These are phyloP conservation scores for Jackrogersella multiformis DNA, from an alignment of 495 filamentous ascomycete genomes.

Conservation along the genomic window DNA sequence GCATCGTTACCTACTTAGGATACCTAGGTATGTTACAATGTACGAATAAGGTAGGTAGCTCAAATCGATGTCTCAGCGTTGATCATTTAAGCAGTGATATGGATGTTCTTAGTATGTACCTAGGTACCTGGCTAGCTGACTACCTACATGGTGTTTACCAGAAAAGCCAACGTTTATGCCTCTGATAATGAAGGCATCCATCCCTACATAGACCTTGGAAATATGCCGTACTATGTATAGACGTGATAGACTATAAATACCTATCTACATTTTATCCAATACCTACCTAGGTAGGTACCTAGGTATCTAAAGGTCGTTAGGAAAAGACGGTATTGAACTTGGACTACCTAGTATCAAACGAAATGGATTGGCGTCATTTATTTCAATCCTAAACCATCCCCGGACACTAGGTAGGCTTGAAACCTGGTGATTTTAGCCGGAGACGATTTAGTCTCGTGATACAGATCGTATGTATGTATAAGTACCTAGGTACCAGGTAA, in stretches of 20 bases:
- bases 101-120: too few relatives aligned
- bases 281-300: not conserved
- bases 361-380: conserved; percentile 19
- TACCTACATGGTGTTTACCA: too few relatives aligned
- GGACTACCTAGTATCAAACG: too few relatives aligned
- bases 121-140: not conserved
- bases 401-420: not conserved
- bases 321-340: conserved; percentile 4
- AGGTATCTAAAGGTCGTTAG: not conserved
- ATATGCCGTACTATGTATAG: too few relatives aligned
- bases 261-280: not conserved
- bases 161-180: not conserved
- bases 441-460: not conserved
- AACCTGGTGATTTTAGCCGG: not conserved
- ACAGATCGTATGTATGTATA: not conserved
- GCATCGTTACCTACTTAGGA: too few relatives aligned
- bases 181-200: not conserved
- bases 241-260: not conserved
- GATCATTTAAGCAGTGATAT: not conserved
- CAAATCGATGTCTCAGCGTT: conserved; percentile 4
- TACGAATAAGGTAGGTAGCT: conserved; percentile 22
- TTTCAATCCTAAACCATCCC: conserved; percentile 31
- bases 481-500: not conserved
- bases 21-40: too few relatives aligned
- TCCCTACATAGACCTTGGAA: too few relatives aligned